These are phyloP conservation scores for Zychaea mexicana DNA, from an alignment of 371 early-diverging fungal species.

Conservation along the genomic window DNA sequence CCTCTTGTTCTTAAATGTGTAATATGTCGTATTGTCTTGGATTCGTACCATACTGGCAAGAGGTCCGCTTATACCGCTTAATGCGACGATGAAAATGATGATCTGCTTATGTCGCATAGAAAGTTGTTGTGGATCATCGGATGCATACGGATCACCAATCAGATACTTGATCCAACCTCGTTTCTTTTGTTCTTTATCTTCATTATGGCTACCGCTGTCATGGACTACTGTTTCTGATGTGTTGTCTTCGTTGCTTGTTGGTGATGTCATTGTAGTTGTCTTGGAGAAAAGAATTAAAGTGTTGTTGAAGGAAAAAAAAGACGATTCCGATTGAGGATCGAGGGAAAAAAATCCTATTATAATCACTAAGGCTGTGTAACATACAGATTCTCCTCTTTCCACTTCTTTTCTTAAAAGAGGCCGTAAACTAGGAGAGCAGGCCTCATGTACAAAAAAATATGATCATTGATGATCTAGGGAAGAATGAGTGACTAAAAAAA, in stretches of 20 bases:
- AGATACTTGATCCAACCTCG: slow-evolving; percentile 15
- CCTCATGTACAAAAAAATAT: too few species aligned
- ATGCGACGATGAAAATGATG: slow-evolving; percentile 30
- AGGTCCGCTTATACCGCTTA: slow-evolving; percentile 34
- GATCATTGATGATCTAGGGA: too few species aligned
- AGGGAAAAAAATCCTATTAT: too few species aligned
- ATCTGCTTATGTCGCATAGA: slow-evolving; percentile 34
- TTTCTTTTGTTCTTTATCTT: not conserved
- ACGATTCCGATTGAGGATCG: too few species aligned
- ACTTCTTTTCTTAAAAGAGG: too few species aligned
- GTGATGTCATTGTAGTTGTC: not conserved
- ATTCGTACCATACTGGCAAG: slow-evolving; percentile 43
- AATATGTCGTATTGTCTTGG: slow-evolving; percentile 4
- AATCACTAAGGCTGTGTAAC: too few species aligned
- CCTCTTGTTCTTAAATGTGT: too few species aligned
- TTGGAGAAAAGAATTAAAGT: not conserved
- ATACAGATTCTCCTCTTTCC: too few species aligned
- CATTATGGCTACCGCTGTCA: not conserved
- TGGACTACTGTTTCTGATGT: not conserved
- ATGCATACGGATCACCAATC: slow-evolving; percentile 17
- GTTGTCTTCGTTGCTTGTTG: not conserved
- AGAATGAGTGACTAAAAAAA: too few species aligned
- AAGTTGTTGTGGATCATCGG: slow-evolving; percentile 40
- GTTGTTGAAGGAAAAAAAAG: not conserved
- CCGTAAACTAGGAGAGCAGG: too few species aligned